Evolutionary conservation across 1,139 yeast genomes (phyloP), one percentile per base, ranked within the genome.

Genomic region (Candida smagusa): DNA sequence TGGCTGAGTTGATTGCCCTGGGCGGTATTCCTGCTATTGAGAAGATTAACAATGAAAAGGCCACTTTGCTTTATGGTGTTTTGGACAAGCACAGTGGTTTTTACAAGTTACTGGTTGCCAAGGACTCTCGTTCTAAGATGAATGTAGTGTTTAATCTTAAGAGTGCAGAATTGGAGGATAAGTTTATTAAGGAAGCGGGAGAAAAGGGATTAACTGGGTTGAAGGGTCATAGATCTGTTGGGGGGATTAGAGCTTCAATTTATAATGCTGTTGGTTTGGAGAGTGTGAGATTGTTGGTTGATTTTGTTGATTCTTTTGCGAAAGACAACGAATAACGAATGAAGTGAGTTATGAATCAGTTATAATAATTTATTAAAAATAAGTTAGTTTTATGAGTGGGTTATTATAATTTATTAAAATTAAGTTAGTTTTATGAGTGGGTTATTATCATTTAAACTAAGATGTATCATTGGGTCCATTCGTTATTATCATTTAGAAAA

Each of bases 201-300:
- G 69, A 58, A 29, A 69, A 67, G 13, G 56, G 61, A 1, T 69
- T 90, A 46, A 66, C 79, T 9, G 97, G 97, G 3, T 72, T 92
- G 53, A 88, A 90, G 65, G 98, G 98, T 22, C 97, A 92, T 60
- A 79, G 98, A 60, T 86, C 96, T 7, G 97, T 92, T 34, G 97
- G 97, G 34, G 98, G 98, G 28, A 84, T 90, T 66, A 83, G 98
- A 63, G 92, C 95, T 13, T 89, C 97, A 9, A 71, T 89, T 40
- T 87, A 92, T 61, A 92, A 92, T 56, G 97, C 97, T 9, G 86
- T 92, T 33, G 59, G 81, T 7, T 67, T 79, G 36, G 71, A 74
- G 33, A 80, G 92, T 49, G 84, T 83, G 22, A 69, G 81, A 43
- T 55, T 68, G 37, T 70, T 89, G 49, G 81, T 72, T 28, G 65